Conservation (phyloP, 2,329 filamentous ascomycete genomes). For the Neophaeococcomyces aloes region DNA sequence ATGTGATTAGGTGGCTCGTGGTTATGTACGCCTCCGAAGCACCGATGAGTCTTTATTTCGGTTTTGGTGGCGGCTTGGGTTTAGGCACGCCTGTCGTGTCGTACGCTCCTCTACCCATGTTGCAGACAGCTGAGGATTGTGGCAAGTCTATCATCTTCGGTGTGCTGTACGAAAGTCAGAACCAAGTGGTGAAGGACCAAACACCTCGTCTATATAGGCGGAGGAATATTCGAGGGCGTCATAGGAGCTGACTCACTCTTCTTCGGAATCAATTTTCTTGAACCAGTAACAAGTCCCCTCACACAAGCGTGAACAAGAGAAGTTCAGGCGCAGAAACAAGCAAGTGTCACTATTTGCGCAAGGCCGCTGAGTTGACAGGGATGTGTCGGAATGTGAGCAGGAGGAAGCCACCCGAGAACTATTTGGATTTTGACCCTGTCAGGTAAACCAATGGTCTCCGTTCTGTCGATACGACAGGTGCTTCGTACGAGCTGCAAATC, state of each 20-base stretch:
- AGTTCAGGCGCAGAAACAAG: background rate
- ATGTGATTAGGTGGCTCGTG: background rate
- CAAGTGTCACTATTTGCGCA: background rate
- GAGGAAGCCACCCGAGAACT: too few species aligned
- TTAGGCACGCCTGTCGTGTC: constrained; percentile 44
- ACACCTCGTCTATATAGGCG: constrained; percentile 3
- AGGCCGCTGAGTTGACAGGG: background rate
- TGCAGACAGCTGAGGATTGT: constrained; percentile 22
- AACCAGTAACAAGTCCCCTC: background rate
- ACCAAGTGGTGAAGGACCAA: background rate
- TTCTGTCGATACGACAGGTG: too few species aligned
- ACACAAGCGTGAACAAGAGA: background rate
- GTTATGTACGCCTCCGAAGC: background rate
- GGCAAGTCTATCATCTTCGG: constrained; percentile 19
- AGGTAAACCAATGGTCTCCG: too few species aligned
- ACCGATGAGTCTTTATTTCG: constrained; percentile 7
- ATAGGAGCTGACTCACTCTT: constrained; percentile 4
- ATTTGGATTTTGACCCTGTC: too few species aligned
- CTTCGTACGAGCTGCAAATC: background rate
- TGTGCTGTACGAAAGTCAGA: constrained; percentile 12
- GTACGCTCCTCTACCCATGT: constrained; percentile 43
- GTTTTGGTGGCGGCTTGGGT: constrained; percentile 33
- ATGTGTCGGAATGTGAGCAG: background rate
- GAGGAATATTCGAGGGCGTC: background rate
- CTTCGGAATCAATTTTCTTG: background rate